phyloP scores from a whole-genome alignment of 202 grass and related monocot species.

The Saccharum hybrid region DNA sequence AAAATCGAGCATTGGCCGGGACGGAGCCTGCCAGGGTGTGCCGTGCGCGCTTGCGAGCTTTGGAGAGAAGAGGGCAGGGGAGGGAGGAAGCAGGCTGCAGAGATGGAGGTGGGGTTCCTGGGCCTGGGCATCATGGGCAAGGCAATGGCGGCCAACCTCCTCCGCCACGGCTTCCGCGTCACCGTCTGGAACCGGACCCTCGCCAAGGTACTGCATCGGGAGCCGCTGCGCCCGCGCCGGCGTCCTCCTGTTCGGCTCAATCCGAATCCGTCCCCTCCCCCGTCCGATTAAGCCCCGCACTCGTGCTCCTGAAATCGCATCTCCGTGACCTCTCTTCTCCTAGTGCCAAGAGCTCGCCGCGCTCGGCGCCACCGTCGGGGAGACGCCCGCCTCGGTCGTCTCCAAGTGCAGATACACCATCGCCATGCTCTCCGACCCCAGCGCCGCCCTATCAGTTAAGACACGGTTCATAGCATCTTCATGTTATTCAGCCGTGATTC shows the following conservation, averaged over 20 bases:
- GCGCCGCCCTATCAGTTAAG: slow-evolving; percentile 80
- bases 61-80: neutral
- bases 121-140: slow-evolving; percentile 99
- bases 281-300: neutral
- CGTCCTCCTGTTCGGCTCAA: neutral
- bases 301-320: neutral
- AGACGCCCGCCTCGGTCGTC: slow-evolving; percentile 84
- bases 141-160: slow-evolving; percentile 90
- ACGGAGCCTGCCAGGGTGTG: neutral
- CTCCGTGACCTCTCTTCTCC: neutral
- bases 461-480: neutral
- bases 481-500: neutral
- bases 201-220: slow-evolving; percentile 43
- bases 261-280: neutral
- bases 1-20: slow-evolving; percentile 39
- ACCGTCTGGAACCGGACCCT: slow-evolving; percentile 97
- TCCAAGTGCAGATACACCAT: slow-evolving; percentile 92
- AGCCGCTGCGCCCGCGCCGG: neutral
- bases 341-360: slow-evolving; percentile 85
- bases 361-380: slow-evolving; percentile 79
- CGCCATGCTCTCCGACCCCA: slow-evolving; percentile 96
- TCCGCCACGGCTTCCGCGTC: slow-evolving; percentile 78
- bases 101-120: slow-evolving; percentile 95
- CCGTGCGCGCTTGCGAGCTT: neutral
- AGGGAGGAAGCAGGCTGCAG: neutral